A percentile compares a stretch with the other conserved stretches of the same genome.
Evolutionary conservation across 2,329 filamentous ascomycete species (phyloP).

Genomic region (Claviceps cyperi): DNA sequence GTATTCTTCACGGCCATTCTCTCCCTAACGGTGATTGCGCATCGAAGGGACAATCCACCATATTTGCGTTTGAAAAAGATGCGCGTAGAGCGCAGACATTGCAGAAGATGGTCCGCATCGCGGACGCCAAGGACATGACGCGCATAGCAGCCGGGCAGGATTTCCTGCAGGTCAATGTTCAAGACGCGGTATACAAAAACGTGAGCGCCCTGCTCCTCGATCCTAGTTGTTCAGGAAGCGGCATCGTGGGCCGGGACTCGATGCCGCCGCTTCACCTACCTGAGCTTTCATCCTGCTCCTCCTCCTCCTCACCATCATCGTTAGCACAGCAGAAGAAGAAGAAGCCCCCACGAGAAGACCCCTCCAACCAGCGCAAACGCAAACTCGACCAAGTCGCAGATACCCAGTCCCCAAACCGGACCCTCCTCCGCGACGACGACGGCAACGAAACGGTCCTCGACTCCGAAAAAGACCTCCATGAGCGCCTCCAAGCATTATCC

Average conservation of each 20-base stretch:
- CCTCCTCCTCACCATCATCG: no score
- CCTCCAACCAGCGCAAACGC: conserved; percentile 26
- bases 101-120: conserved; percentile 68
- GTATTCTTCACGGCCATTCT: conserved; percentile 42
- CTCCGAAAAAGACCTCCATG: conserved; percentile 41
- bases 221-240: conserved; percentile 89
- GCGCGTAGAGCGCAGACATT: conserved; percentile 56
- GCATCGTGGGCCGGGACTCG: conserved; percentile 80
- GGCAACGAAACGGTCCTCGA: conserved; percentile 37
- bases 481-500: conserved; percentile 59
- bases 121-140: conserved; percentile 54
- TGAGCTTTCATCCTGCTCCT: conserved; percentile 7
- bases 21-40: conserved; percentile 5
- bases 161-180: conserved; percentile 63
- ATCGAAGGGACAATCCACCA: conserved; percentile 14
- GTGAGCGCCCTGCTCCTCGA: conserved; percentile 79
- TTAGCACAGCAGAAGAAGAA: conserved; percentile 7
- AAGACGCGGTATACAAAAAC: conserved; percentile 42
- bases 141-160: conserved; percentile 61
- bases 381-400: conserved; percentile 24
- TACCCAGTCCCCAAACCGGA: conserved; percentile 13
- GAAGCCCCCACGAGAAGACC: neutral
- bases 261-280: conserved; percentile 53
- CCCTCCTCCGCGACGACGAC: conserved; percentile 40
- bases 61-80: conserved; percentile 75